Evolutionary conservation across 2,329 filamentous ascomycete genomes (phyloP).

Genomic region (Talaromyces sp.): DNA sequence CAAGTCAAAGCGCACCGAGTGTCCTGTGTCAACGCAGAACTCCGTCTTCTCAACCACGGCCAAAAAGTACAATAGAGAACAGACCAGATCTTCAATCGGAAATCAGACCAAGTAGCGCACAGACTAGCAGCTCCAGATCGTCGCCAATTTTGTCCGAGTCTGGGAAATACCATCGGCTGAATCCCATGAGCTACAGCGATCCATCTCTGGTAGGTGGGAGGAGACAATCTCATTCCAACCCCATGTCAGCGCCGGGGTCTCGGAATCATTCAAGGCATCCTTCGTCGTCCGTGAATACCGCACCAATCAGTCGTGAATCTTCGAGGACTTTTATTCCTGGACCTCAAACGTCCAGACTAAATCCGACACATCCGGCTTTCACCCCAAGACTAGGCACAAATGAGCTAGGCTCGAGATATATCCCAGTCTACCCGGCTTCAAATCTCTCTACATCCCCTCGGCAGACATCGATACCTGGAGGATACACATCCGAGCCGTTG

Average conservation of each 20-base stretch:
- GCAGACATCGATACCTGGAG: slow-evolving; percentile 22
- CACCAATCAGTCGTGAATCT: background rate
- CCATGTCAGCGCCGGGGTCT: slow-evolving; percentile 27
- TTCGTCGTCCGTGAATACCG: slow-evolving; percentile 11
- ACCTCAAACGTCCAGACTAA: background rate
- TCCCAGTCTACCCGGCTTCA: slow-evolving; percentile 29
- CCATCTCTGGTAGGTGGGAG: slow-evolving; percentile 24
- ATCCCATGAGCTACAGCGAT: slow-evolving; percentile 33
- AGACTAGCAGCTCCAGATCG: slow-evolving; percentile 25
- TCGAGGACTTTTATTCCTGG: background rate
- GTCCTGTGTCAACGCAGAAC: slow-evolving; percentile 19
- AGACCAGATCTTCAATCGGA: slow-evolving; percentile 26
- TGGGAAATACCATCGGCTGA: slow-evolving; percentile 26
- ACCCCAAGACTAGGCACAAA: background rate
- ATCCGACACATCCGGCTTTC: slow-evolving; percentile 5
- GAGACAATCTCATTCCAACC: slow-evolving; percentile 21
- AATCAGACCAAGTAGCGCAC: slow-evolving; percentile 28
- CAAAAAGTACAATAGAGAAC: slow-evolving; percentile 17
- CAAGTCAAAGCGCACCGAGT: slow-evolving; percentile 8
- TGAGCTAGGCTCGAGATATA: background rate
- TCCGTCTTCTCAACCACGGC: slow-evolving; percentile 17
- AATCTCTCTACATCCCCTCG: slow-evolving; percentile 35
- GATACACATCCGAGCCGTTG: slow-evolving; percentile 30
- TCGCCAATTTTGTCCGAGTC: slow-evolving; percentile 32
- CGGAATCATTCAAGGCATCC: slow-evolving; percentile 26